Evolutionary conservation across 257 asterid genomes (phyloP).

Genomic region (Ajuga chamaepitys): DNA sequence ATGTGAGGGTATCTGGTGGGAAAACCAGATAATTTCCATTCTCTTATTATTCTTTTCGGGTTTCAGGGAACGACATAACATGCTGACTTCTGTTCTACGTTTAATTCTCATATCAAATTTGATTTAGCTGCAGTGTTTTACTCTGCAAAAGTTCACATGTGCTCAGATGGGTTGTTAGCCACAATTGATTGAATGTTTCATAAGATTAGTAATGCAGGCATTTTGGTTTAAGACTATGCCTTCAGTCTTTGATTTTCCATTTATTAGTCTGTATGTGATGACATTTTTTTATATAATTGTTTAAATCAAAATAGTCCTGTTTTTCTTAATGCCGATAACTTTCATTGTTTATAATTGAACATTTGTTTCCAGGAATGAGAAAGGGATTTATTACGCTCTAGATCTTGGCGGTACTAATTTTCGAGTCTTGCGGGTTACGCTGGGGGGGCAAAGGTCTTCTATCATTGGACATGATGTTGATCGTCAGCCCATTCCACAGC

Average conservation of each 20-base stretch:
- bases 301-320: neutral
- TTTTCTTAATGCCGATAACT: neutral
- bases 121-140: neutral
- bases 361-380: constrained; percentile 34
- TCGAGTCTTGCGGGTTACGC: constrained; percentile 53
- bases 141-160: neutral
- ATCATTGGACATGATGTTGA: constrained; percentile 36
- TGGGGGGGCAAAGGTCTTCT: constrained; percentile 57
- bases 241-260: neutral
- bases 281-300: neutral
- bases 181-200: neutral
- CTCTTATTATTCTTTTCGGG: neutral
- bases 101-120: neutral
- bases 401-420: constrained; percentile 74
- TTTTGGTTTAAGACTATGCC: neutral
- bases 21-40: neutral
- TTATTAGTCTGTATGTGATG: neutral
- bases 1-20: neutral
- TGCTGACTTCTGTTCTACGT: neutral
- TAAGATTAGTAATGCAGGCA: neutral
- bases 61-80: neutral
- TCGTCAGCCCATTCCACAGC: constrained; percentile 49
- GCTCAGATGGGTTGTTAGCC: neutral
- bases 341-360: neutral
- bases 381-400: constrained; percentile 49